Evolutionary conservation across 495 filamentous ascomycete species (phyloP), one percentile per base, ranked within the genome.

Genomic region (Diplogelasinospora grovesii): DNA sequence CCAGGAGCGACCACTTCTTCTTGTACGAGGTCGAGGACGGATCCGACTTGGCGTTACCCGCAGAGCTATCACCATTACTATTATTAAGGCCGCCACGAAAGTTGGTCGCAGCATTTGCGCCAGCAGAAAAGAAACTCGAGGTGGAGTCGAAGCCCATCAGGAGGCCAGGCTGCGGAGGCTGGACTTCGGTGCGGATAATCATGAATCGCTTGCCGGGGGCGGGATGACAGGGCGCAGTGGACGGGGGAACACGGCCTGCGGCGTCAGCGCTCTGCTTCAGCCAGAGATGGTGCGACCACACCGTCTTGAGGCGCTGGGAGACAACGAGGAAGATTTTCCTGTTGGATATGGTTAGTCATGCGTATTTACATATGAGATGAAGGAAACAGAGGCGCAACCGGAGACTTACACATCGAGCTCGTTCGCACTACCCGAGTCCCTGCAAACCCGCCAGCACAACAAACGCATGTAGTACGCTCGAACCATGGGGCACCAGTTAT

Each of bases 401-500:
- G n/a, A n/a, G 39, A 69, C 84, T 73, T 70, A 89, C 84, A 69
- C 65, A 50, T 96, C 86, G 29, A 82, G 54, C 22, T 75, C 69
- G 24, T 78, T 77, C 6, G 75, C 70, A 33, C 75, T 77, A 4
- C 79, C 85, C 45, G 81, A 78, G 54, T 84, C 86, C 41, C 92
- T 72, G 41, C 81, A 92, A 9, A 97, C 54, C 26, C 93, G 80
- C 92, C 92, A 98, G 63, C 89, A 95, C 11, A 95, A 59, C 24
- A 98, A 59, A 25, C 92, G 86, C 79, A 95, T 92, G 55, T 81
- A 97, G 61, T 97, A 98, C 13, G 89, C 85, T 45, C 92, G 77
- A 20, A 95, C 89, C 92, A 98, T 96, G 1, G 92, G 92, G 63
- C 90, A 96, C 92, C 92, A 98, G 57, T 96, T 88, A 55, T 82